phyloP scores from a whole-genome alignment of 768 basidiomycete species.

The Dentipellis fragilis region DNA sequence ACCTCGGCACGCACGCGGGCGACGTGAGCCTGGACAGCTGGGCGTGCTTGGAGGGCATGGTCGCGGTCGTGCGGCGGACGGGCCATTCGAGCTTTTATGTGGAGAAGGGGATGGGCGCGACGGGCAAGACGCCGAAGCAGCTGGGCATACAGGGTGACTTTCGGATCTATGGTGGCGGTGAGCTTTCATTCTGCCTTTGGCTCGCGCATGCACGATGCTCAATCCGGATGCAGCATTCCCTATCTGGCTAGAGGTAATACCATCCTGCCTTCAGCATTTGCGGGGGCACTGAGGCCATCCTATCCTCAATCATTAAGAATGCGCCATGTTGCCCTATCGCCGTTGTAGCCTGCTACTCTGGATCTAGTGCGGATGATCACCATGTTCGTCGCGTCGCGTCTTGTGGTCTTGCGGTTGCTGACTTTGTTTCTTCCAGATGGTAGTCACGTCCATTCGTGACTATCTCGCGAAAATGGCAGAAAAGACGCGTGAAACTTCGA shows the following conservation, averaged over 20 bases:
- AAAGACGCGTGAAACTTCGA: conserved; percentile 10
- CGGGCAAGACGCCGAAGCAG: conserved; percentile 68
- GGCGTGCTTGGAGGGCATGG: conserved; percentile 70
- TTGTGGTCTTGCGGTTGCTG: background rate
- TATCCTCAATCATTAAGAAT: conserved; percentile 35
- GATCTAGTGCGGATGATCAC: conserved; percentile 74
- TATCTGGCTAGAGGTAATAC: conserved; percentile 67
- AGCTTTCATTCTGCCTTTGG: conserved; percentile 18
- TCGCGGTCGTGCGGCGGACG: conserved; percentile 67
- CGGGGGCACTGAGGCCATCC: conserved; percentile 1
- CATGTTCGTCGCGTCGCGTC: conserved; percentile 30
- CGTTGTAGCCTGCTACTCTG: conserved; percentile 70
- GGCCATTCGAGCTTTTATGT: conserved; percentile 83
- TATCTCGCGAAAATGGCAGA: conserved; percentile 51
- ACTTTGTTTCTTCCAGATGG: conserved; percentile 32
- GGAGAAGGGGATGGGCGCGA: conserved; percentile 77
- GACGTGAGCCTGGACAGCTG: conserved; percentile 80
- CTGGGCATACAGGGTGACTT: conserved; percentile 59
- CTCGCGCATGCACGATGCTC: conserved; percentile 1
- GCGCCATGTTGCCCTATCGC: conserved; percentile 79
- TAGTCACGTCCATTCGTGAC: conserved; percentile 56
- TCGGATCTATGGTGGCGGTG: conserved; percentile 69
- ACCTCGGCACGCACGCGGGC: conserved; percentile 55
- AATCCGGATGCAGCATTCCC: conserved; percentile 52
- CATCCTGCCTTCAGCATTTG: background rate